Evolutionary conservation across 805 yeast genomes (phyloP).

Genomic region (Metschnikowia lachancei): DNA sequence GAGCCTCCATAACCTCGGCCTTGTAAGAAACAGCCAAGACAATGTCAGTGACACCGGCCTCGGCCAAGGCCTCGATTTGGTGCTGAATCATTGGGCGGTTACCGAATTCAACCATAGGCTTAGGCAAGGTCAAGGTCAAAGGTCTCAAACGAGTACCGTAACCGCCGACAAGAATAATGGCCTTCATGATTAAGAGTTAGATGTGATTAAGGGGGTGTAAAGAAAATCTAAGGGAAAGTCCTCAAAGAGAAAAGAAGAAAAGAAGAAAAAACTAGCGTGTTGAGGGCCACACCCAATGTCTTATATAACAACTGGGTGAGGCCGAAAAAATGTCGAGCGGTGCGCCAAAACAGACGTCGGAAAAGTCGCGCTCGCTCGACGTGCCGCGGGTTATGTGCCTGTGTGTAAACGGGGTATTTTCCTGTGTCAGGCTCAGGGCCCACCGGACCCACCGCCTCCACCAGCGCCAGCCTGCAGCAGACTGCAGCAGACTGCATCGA

Average conservation of each 20-base stretch:
- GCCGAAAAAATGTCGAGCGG: conserved; percentile 8
- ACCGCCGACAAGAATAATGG: conserved; percentile 97
- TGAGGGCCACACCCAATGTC: background rate
- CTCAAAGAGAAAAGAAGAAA: conserved; percentile 14
- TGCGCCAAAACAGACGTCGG: conserved; percentile 10
- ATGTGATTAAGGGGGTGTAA: background rate
- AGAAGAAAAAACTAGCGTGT: conserved; percentile 6
- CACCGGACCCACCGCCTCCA: no score
- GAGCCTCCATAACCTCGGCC: conserved; percentile 98
- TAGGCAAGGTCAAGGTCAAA: conserved; percentile 88
- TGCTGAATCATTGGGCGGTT: conserved; percentile 99
- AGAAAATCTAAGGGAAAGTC: conserved; percentile 3
- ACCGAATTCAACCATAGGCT: conserved; percentile 96
- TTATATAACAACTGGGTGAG: conserved; percentile 10
- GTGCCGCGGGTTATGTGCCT: background rate
- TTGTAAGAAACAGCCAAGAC: conserved; percentile 98
- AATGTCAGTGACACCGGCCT: conserved; percentile 98
- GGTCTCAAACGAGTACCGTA: conserved; percentile 99
- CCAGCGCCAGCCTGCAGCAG: background rate
- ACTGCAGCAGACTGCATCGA: background rate
- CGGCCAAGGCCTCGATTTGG: conserved; percentile 96
- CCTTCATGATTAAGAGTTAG: conserved; percentile 61
- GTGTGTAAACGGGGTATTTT: no score
- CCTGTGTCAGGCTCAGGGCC: no score
- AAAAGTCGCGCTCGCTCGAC: conserved; percentile 13